Percentiles rank a stretch among this genome's conserved stretches.
Evolutionary conservation across 768 basidiomycete genomes (phyloP).

Genomic region (Ramaria sp.): DNA sequence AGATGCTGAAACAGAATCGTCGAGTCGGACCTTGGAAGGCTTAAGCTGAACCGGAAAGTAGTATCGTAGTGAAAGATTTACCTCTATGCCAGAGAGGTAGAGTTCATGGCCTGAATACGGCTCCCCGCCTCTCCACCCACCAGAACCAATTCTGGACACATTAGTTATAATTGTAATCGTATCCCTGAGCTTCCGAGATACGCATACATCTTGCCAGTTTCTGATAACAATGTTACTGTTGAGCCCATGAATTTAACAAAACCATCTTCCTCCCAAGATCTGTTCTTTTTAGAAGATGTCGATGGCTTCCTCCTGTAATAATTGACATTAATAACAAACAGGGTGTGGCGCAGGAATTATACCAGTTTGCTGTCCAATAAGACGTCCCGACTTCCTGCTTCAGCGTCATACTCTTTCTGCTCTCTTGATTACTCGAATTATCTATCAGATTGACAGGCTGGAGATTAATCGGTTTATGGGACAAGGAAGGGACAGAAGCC

Average conservation of each 20-base stretch:
- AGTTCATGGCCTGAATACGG: conserved; percentile 34
- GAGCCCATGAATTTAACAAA: conserved; percentile 12
- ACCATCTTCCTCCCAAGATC: conserved; percentile 21
- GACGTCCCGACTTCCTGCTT: background rate
- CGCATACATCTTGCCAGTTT: conserved; percentile 13
- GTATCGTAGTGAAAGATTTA: conserved; percentile 21
- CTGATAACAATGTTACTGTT: conserved; percentile 14
- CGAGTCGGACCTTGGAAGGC: background rate
- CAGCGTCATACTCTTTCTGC: background rate
- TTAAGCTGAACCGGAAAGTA: background rate
- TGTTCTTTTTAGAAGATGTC: conserved; percentile 17
- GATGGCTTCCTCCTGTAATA: conserved; percentile 16
- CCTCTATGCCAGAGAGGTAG: conserved; percentile 46
- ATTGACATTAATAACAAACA: background rate
- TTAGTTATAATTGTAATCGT: background rate
- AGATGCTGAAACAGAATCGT: background rate
- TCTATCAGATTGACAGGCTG: background rate
- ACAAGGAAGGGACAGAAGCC: background rate
- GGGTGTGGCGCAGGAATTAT: too few species aligned
- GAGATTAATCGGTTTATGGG: background rate
- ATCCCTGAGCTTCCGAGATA: background rate
- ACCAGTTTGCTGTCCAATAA: background rate
- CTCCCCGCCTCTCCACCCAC: conserved; percentile 45
- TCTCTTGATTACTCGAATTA: background rate
- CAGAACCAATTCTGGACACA: conserved; percentile 46